A percentile compares a stretch with the other conserved stretches of the same genome.
Evolutionary conservation across 176 grass and related monocot genomes (phyloP).

Genomic region (Cymbopogon citratus): DNA sequence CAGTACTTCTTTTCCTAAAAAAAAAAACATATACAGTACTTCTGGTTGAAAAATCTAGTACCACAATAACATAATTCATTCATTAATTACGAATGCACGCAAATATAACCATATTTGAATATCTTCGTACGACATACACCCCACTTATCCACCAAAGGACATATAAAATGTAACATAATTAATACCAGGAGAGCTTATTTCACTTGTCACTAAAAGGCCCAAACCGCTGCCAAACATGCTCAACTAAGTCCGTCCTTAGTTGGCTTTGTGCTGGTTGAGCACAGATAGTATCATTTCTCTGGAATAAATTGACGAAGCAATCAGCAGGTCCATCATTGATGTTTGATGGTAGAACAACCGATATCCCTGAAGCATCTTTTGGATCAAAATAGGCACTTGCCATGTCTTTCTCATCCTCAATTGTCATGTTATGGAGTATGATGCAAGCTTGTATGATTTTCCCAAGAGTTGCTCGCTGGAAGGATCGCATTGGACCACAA

Average conservation of each 20-base stretch:
- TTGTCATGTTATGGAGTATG: slow-evolving; percentile 39
- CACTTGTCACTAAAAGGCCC: not conserved
- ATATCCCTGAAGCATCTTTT: not conserved
- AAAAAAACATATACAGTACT: too few relatives aligned
- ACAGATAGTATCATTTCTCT: slow-evolving; percentile 5
- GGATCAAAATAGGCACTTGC: slow-evolving; percentile 13
- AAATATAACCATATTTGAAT: not conserved
- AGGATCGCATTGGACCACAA: slow-evolving; percentile 10
- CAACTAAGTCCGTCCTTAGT: slow-evolving; percentile 22
- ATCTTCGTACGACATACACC: not conserved
- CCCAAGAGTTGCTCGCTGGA: slow-evolving; percentile 3
- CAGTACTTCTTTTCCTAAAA: not conserved
- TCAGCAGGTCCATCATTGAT: not conserved
- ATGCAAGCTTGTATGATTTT: slow-evolving; percentile 35
- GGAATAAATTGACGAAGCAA: not conserved
- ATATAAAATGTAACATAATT: not conserved
- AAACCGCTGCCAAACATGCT: slow-evolving; percentile 31
- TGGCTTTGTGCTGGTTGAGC: not conserved
- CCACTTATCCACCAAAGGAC: not conserved
- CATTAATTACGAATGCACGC: not conserved
- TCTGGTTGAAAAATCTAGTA: too few relatives aligned
- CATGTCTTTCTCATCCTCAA: slow-evolving; percentile 34
- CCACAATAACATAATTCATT: not conserved
- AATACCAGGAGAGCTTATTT: not conserved
- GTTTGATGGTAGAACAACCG: not conserved